phyloP scores from a whole-genome alignment of 2,329 filamentous ascomycete genomes.

The Ophiocordyceps camponoti-leonardi region DNA sequence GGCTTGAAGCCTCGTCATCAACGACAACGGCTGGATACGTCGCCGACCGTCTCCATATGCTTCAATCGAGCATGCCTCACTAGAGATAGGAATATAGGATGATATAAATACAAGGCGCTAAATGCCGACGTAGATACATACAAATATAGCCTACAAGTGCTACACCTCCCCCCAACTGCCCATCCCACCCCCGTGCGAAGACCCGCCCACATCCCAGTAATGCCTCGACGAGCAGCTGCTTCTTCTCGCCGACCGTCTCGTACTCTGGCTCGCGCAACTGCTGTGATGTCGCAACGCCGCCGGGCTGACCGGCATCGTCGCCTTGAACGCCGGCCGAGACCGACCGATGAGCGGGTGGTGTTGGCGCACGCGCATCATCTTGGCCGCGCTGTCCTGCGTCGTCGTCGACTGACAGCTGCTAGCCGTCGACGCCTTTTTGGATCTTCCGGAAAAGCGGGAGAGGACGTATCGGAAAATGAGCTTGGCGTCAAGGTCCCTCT shows the following conservation, averaged over 20 bases:
- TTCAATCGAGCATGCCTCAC: too few relatives aligned
- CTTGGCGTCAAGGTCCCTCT: constrained; percentile 76
- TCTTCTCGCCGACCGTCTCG: constrained; percentile 50
- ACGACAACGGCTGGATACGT: background rate
- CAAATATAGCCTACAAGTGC: too few relatives aligned
- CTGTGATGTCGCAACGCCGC: constrained; percentile 31
- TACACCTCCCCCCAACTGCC: constrained; percentile 56
- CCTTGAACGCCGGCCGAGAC: constrained; percentile 33
- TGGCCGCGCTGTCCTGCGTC: constrained; percentile 50
- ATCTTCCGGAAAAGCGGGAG: constrained; percentile 48
- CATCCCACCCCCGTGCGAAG: constrained; percentile 46
- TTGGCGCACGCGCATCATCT: constrained; percentile 70
- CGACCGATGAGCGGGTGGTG: constrained; percentile 72
- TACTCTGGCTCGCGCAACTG: constrained; percentile 80
- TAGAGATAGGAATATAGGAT: too few relatives aligned
- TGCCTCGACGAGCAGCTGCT: constrained; percentile 61
- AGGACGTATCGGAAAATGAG: constrained; percentile 82
- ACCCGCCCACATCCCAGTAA: constrained; percentile 84
- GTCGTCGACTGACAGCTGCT: constrained; percentile 28
- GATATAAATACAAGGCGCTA: too few relatives aligned
- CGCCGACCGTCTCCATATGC: background rate
- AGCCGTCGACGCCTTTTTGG: constrained; percentile 21
- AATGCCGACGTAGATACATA: too few relatives aligned
- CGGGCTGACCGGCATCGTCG: constrained; percentile 29
- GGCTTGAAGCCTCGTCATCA: background rate